Evolutionary conservation across 768 basidiomycete species (phyloP).

Genomic region (Imleria badia): DNA sequence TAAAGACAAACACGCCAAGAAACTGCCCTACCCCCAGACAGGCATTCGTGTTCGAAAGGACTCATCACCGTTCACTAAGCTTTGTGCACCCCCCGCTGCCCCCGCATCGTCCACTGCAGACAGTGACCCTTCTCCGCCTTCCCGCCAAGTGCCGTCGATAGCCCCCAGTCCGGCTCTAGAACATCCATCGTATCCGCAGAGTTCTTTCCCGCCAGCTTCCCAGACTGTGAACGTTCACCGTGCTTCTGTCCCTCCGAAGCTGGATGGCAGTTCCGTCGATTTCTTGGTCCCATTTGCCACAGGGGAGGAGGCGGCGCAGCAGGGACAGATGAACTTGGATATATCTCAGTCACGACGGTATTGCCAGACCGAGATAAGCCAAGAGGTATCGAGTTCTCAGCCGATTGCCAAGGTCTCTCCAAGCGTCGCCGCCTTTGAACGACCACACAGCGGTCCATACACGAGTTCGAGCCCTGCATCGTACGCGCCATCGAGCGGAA

Average conservation of each 20-base stretch:
- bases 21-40: constrained; percentile 39
- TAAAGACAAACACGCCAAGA: constrained; percentile 46
- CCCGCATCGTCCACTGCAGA: constrained; percentile 14
- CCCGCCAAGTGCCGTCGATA: constrained; percentile 11
- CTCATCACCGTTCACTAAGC: constrained; percentile 19
- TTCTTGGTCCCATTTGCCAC: constrained; percentile 25
- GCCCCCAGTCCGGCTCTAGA: constrained; percentile 11
- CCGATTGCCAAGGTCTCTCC: constrained; percentile 10
- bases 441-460: constrained; percentile 20
- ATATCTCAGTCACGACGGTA: constrained; percentile 17
- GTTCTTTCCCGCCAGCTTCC: constrained; percentile 9
- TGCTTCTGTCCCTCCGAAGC: constrained; percentile 12
- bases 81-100: constrained; percentile 1
- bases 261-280: constrained; percentile 17
- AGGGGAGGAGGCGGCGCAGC: constrained; percentile 16
- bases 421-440: constrained; percentile 17
- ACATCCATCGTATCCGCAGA: constrained; percentile 12
- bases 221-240: constrained; percentile 3
- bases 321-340: constrained; percentile 14
- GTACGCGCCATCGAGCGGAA: constrained; percentile 23
- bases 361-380: constrained; percentile 10
- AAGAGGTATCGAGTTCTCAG: constrained; percentile 8
- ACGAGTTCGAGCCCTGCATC: constrained; percentile 25
- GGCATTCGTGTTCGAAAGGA: constrained; percentile 49
- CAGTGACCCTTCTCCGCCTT: constrained; percentile 7